These are phyloP conservation scores for Skeletonema menzelii DNA, from an alignment of 108 stramenopile genomes.

Conservation along the genomic window DNA sequence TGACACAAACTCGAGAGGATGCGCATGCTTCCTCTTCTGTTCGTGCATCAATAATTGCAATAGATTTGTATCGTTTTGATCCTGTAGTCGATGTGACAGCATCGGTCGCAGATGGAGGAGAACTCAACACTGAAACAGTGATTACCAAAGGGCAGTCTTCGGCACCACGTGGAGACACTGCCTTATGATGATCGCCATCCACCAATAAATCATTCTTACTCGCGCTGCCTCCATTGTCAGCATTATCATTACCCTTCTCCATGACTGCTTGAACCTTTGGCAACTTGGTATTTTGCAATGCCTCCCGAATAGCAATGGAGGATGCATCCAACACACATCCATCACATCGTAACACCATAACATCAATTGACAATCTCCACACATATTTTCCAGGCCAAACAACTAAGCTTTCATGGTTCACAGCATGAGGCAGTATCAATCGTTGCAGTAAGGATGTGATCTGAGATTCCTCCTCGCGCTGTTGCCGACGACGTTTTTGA, in stretches of 20 bases:
- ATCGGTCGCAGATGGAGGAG: conserved; percentile 9
- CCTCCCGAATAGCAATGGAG: conserved; percentile 59
- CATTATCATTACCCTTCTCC: conserved; percentile 14
- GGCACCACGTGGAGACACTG: conserved; percentile 44
- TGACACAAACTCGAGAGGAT: conserved; percentile 56
- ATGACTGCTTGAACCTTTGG: conserved; percentile 44
- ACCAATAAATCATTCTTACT: conserved; percentile 48
- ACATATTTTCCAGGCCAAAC: conserved; percentile 61
- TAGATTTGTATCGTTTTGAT: conserved; percentile 16
- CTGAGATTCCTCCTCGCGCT: conserved; percentile 39
- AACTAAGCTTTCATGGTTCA: conserved; percentile 43
- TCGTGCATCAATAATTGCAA: conserved; percentile 66
- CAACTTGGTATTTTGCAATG: conserved; percentile 50
- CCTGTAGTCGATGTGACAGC: conserved; percentile 1
- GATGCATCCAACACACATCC: conserved; percentile 68
- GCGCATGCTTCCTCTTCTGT: conserved; percentile 74
- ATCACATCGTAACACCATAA: conserved; percentile 58
- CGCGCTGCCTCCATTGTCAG: conserved; percentile 10
- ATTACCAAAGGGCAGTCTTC: conserved; percentile 60
- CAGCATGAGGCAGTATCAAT: conserved; percentile 58
- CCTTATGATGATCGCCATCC: conserved; percentile 55
- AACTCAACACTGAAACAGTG: conserved; percentile 55
- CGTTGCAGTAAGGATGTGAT: conserved; percentile 52
- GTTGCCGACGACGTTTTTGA: conserved; percentile 6
- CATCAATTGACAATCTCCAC: conserved; percentile 66